phyloP scores from a whole-genome alignment of 1,284 basidiomycete genomes.

The Naganishia cerealis region DNA sequence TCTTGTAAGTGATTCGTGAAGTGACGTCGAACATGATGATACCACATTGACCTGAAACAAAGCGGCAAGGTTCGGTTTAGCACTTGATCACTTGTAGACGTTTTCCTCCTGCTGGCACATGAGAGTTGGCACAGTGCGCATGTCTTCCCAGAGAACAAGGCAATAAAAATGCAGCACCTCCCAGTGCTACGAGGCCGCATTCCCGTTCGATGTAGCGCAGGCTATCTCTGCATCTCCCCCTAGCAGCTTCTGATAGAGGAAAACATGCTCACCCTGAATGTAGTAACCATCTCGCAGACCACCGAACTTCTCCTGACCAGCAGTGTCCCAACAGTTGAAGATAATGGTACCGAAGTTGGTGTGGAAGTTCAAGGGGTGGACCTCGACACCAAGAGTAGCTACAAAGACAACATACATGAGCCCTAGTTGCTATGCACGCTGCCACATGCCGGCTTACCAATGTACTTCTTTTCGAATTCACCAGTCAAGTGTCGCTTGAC shows the following conservation, averaged over 20 bases:
- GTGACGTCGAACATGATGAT: slow-evolving; percentile 99
- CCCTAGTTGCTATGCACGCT: not conserved
- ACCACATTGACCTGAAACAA: slow-evolving; percentile 70
- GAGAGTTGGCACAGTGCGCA: not conserved
- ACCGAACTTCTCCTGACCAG: slow-evolving; percentile 99
- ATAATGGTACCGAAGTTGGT: slow-evolving; percentile 98
- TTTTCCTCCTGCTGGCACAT: not conserved
- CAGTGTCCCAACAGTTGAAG: slow-evolving; percentile 99
- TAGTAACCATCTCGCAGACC: slow-evolving; percentile 97
- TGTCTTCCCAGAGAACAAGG: not conserved
- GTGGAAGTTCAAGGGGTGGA: slow-evolving; percentile 92
- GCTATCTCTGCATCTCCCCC: too few species aligned
- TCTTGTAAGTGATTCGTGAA: slow-evolving; percentile 99
- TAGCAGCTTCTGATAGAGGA: not conserved
- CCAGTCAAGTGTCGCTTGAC: slow-evolving; percentile 99
- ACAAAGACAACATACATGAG: slow-evolving; percentile 36
- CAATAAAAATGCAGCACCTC: not conserved
- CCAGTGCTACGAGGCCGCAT: not conserved
- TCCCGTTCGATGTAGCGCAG: too few species aligned
- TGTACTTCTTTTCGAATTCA: slow-evolving; percentile 99
- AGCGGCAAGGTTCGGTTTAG: not conserved
- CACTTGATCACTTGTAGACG: not conserved
- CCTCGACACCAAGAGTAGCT: slow-evolving; percentile 99
- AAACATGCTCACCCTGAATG: slow-evolving; percentile 70
- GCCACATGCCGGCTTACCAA: slow-evolving; percentile 63